Conservation (phyloP, 1,284 basidiomycete genomes). For the Pascua guehoae region DNA sequence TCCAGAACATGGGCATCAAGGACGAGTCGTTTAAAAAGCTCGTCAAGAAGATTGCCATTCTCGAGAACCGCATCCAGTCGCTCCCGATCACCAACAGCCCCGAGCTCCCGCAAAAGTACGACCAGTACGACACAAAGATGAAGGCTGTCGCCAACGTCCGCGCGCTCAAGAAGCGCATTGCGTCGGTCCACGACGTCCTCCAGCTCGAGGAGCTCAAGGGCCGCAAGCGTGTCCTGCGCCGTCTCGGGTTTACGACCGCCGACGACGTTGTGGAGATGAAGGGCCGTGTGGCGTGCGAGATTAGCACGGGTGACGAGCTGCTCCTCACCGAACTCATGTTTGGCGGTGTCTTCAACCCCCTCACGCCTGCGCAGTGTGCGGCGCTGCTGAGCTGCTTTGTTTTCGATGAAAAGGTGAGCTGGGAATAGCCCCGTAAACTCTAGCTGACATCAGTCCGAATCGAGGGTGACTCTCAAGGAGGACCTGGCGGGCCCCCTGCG, state of each 20-base stretch:
- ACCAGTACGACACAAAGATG: conserved; percentile 73
- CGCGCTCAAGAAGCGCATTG: conserved; percentile 75
- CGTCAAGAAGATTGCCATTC: conserved; percentile 82
- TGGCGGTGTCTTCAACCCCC: conserved; percentile 88
- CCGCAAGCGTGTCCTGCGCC: conserved; percentile 86
- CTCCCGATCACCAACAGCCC: conserved; percentile 72
- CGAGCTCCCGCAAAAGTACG: conserved; percentile 72
- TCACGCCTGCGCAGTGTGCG: conserved; percentile 88
- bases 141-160: conserved; percentile 67
- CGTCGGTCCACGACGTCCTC: conserved; percentile 83
- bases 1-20: conserved; percentile 93
- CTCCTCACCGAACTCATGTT: conserved; percentile 96
- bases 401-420: conserved; percentile 86
- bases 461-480: conserved; percentile 79
- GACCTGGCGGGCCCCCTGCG: conserved; percentile 88
- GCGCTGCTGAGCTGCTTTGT: conserved; percentile 94
- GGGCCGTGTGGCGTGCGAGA: conserved; percentile 97
- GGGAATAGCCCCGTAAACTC: neutral
- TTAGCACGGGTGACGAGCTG: conserved; percentile 94
- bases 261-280: conserved; percentile 97
- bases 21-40: conserved; percentile 89
- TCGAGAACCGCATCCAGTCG: conserved; percentile 76
- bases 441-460: conserved; percentile 66
- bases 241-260: conserved; percentile 82
- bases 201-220: conserved; percentile 97